Percentiles rank a stretch among this genome's conserved stretches.
Evolutionary conservation across 1,139 yeast species (phyloP).

Genomic region (Suhomyces guaymorum): DNA sequence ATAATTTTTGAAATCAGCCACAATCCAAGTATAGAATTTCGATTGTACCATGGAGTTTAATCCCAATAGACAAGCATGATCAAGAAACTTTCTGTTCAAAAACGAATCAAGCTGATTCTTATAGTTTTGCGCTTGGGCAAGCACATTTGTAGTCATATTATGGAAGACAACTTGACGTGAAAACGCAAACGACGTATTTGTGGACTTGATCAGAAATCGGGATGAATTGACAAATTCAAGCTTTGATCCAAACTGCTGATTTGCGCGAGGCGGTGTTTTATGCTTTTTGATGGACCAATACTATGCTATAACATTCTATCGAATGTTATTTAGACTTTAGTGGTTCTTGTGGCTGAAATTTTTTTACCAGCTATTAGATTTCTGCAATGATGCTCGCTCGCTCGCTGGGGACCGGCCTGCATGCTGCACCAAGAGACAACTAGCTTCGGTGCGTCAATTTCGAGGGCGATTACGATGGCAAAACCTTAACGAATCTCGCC

Average conservation of each 20-base stretch:
- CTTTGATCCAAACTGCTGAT: background rate
- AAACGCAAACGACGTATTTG: no score
- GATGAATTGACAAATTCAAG: no score
- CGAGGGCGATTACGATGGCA: no score
- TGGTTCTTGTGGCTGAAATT: slow-evolving; percentile 1
- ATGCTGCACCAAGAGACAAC: background rate
- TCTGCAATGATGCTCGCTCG: background rate
- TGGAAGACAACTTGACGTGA: no score
- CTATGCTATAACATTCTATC: slow-evolving; percentile 7
- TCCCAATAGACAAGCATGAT: slow-evolving; percentile 49
- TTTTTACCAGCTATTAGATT: slow-evolving; percentile 4
- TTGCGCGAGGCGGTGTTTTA: background rate
- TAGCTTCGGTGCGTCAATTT: background rate
- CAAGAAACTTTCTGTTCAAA: slow-evolving; percentile 34
- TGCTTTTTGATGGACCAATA: background rate
- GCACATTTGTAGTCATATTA: slow-evolving; percentile 1
- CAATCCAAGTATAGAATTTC: slow-evolving; percentile 41
- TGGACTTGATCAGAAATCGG: no score
- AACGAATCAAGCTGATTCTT: slow-evolving; percentile 33
- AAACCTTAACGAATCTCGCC: no score
- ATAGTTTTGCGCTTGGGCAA: slow-evolving; percentile 26
- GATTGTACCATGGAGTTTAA: slow-evolving; percentile 44
- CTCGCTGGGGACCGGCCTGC: background rate
- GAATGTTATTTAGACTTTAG: background rate
- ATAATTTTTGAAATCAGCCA: slow-evolving; percentile 33